These are phyloP conservation scores for Aspergillus flavus DNA, from an alignment of 2,329 filamentous ascomycete species.

Conservation along the genomic window DNA sequence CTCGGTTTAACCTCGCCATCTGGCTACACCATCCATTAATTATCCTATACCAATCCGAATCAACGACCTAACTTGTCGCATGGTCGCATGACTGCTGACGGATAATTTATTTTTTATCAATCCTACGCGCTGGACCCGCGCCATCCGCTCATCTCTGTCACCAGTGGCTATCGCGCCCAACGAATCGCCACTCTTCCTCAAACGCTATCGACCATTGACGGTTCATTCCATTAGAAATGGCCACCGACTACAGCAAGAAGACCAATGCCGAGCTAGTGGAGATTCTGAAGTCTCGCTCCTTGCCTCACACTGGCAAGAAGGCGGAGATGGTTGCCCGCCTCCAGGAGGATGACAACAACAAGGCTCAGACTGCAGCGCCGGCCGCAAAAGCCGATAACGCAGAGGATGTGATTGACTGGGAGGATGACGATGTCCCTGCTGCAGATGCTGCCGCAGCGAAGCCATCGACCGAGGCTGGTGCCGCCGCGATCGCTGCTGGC, in stretches of 20 bases:
- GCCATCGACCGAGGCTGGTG: conserved; percentile 35
- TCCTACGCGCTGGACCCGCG: neutral
- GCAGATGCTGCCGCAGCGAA: conserved; percentile 28
- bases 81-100: neutral
- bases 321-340: conserved; percentile 53
- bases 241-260: conserved; percentile 52
- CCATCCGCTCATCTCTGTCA: neutral
- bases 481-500: conserved; percentile 40
- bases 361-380: conserved; percentile 20
- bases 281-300: conserved; percentile 51
- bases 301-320: conserved; percentile 53
- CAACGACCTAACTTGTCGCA: neutral
- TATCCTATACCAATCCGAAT: neutral
- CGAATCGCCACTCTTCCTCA: conserved; percentile 7
- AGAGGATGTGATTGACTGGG: conserved; percentile 51
- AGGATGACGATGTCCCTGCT: conserved; percentile 42
- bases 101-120: too few species aligned
- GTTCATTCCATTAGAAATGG: conserved; percentile 30
- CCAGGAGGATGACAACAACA: conserved; percentile 45
- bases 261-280: conserved; percentile 54
- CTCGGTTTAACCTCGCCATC: neutral
- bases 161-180: neutral
- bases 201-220: conserved; percentile 2
- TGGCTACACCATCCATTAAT: neutral
- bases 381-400: conserved; percentile 31